Percentiles rank a stretch among this genome's conserved stretches.
Evolutionary conservation across 2,329 filamentous ascomycete genomes (phyloP).

Genomic region (Pseudogymnoascus sp.): DNA sequence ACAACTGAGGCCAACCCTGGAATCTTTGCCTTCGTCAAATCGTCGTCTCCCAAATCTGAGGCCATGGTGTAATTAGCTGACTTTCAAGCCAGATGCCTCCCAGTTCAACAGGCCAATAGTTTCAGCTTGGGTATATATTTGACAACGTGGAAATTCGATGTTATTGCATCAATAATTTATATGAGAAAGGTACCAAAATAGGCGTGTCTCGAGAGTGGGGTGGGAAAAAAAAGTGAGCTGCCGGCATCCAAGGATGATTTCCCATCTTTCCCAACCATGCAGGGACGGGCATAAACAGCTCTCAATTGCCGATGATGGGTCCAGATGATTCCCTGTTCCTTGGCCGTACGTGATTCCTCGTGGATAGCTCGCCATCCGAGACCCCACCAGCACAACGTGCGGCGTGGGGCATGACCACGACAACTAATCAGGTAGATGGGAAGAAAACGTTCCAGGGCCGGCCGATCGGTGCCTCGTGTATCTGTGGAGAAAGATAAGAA

Average conservation of each 20-base stretch:
- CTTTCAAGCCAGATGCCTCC: background rate
- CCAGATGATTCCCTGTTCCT: background rate
- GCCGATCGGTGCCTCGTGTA: background rate
- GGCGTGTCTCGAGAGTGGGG: background rate
- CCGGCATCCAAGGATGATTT: background rate
- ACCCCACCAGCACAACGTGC: background rate
- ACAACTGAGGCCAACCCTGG: background rate
- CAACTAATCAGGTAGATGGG: background rate
- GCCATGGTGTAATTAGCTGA: background rate
- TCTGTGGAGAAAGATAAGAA: background rate
- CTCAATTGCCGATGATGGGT: background rate
- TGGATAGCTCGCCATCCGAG: constrained; percentile 18
- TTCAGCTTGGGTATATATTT: background rate
- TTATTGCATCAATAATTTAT: background rate
- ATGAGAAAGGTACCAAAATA: background rate
- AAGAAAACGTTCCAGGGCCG: background rate
- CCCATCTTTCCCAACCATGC: background rate
- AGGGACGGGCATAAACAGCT: constrained; percentile 5
- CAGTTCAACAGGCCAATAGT: background rate
- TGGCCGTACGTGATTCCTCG: constrained; percentile 16
- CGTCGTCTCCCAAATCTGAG: constrained; percentile 12
- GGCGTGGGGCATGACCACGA: background rate
- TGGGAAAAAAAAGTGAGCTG: background rate
- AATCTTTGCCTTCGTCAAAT: constrained; percentile 13
- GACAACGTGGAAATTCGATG: background rate